phyloP scores from a whole-genome alignment of 2,329 filamentous ascomycete genomes.

The Aspergillus phoenicis region DNA sequence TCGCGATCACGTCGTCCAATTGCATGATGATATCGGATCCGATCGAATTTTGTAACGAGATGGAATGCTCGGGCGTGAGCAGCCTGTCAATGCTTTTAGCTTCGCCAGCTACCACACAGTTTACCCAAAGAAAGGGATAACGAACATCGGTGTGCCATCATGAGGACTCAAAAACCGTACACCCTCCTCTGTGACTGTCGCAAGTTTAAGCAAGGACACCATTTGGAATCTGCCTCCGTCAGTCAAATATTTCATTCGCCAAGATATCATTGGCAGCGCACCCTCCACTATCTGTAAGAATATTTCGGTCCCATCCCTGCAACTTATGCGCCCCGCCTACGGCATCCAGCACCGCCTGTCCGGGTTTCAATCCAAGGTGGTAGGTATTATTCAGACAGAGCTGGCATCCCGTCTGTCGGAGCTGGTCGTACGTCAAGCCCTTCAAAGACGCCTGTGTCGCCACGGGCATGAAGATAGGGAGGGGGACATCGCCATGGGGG shows the following conservation, averaged over 20 bases:
- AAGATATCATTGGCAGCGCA: conserved; percentile 18
- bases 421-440: conserved; percentile 86
- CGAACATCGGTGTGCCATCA: conserved; percentile 84
- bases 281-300: conserved; percentile 71
- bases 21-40: conserved; percentile 99
- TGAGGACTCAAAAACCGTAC: conserved; percentile 96
- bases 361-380: conserved; percentile 91
- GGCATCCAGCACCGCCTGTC: conserved; percentile 81
- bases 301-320: conserved; percentile 93
- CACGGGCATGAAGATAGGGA: conserved; percentile 98
- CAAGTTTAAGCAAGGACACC: conserved; percentile 92
- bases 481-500: conserved; percentile 85
- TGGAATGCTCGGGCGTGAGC: conserved; percentile 95
- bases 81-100: conserved; percentile 53
- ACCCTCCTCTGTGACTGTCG: conserved; percentile 91
- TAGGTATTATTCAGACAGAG: conserved; percentile 98
- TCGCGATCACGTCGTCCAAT: conserved; percentile 95
- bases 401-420: conserved; percentile 85
- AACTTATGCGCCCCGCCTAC: conserved; percentile 92
- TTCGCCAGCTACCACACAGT: neutral
- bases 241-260: neutral
- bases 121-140: neutral
- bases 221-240: conserved; percentile 78
- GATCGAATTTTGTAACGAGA: conserved; percentile 92
- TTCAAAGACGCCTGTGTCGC: conserved; percentile 96